phyloP scores from a whole-genome alignment of 805 yeast species.

The Blastobotrys attinorum region DNA sequence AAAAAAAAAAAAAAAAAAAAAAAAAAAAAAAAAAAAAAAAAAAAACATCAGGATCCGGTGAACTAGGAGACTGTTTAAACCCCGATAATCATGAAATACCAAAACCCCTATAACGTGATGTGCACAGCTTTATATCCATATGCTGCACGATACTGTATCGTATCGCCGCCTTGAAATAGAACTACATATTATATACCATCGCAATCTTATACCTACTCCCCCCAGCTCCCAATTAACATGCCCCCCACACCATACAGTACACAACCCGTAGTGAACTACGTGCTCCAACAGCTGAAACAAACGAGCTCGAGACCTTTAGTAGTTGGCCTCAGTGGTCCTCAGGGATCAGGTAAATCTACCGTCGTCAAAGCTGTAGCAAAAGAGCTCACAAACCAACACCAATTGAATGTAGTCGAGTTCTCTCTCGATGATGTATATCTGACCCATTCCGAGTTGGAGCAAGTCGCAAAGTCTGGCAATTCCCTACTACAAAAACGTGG shows the following conservation, averaged over 20 bases:
- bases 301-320: conserved; percentile 13
- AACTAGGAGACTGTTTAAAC: too few relatives aligned
- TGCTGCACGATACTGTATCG: too few relatives aligned
- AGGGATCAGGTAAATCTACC: conserved; percentile 33
- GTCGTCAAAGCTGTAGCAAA: conserved; percentile 22
- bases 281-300: not conserved
- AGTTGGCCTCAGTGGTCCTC: conserved; percentile 30
- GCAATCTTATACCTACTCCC: not conserved
- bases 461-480: conserved; percentile 40
- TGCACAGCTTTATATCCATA: not conserved
- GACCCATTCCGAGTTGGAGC: conserved; percentile 51
- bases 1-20: too few relatives aligned
- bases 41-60: too few relatives aligned
- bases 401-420: conserved; percentile 33
- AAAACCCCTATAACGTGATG: not conserved
- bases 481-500: conserved; percentile 70
- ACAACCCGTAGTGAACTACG: conserved; percentile 3
- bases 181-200: too few relatives aligned
- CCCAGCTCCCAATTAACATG: not conserved
- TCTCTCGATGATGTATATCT: conserved; percentile 87
- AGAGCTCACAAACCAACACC: conserved; percentile 26
- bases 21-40: too few relatives aligned
- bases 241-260: conserved; percentile 6
- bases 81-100: conserved; percentile 41
- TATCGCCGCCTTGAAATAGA: too few relatives aligned